These are phyloP conservation scores for Tricholoma furcatifolium DNA, from an alignment of 768 basidiomycete genomes.

Conservation along the genomic window DNA sequence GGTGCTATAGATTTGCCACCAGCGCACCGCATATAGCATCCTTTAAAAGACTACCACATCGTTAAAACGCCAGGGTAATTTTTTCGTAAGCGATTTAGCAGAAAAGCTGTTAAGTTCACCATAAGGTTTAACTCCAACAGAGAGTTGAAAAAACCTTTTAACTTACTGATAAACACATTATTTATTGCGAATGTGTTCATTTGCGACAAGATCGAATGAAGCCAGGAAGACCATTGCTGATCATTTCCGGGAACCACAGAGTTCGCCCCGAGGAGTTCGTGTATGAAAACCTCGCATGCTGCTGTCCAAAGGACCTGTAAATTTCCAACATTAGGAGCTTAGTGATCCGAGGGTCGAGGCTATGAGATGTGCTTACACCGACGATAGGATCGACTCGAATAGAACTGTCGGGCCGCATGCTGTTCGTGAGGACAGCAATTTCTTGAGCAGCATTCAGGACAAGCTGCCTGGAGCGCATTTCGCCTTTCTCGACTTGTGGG, in stretches of 20 bases:
- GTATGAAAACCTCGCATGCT: constrained; percentile 18
- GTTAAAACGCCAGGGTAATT: constrained; percentile 10
- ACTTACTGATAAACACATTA: constrained; percentile 18
- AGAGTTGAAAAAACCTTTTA: not conserved
- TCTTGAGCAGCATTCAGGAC: constrained; percentile 15
- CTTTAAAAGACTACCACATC: constrained; percentile 7
- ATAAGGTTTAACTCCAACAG: not conserved
- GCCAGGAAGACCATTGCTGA: constrained; percentile 9
- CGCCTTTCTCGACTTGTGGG: constrained; percentile 8
- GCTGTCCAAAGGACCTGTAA: constrained; percentile 18
- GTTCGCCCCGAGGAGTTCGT: constrained; percentile 10
- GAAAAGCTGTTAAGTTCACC: constrained; percentile 6
- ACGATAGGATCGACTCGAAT: constrained; percentile 15
- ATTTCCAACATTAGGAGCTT: not conserved
- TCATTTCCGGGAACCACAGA: constrained; percentile 6
- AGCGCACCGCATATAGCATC: too few relatives aligned
- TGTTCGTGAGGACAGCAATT: constrained; percentile 16
- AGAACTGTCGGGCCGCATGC: constrained; percentile 8
- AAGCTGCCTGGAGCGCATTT: constrained; percentile 14
- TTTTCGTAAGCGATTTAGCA: constrained; percentile 15
- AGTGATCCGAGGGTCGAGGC: not conserved
- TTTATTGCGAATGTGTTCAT: constrained; percentile 16
- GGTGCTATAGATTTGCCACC: too few relatives aligned
- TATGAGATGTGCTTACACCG: constrained; percentile 9
- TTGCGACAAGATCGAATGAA: constrained; percentile 14